A percentile compares a stretch with the other conserved stretches of the same genome.
phyloP scores from a whole-genome alignment of 306 rosid genomes.

The Citrullus colocynthis region DNA sequence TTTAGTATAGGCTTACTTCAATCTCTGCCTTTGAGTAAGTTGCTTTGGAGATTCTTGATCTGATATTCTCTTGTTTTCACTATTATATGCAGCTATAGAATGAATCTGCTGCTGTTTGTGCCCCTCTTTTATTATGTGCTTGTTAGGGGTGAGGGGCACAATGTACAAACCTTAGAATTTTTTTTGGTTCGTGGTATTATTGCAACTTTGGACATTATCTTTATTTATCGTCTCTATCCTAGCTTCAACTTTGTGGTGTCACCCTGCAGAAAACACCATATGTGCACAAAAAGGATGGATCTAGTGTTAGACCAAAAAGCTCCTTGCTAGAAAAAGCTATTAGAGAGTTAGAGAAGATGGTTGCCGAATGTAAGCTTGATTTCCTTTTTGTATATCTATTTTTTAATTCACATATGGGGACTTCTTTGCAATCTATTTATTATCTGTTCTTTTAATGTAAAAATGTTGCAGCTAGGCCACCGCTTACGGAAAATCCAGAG shows the following conservation, averaged over 20 bases:
- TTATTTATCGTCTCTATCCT: background rate
- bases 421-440: constrained; percentile 10
- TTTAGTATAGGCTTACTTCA: background rate
- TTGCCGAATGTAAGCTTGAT: constrained; percentile 73
- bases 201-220: background rate
- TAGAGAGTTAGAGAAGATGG: constrained; percentile 87
- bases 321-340: constrained; percentile 90
- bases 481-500: constrained; percentile 66
- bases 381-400: constrained; percentile 12
- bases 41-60: background rate
- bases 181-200: background rate
- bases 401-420: background rate
- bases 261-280: constrained; percentile 55
- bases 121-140: background rate
- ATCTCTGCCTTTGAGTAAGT: background rate
- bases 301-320: constrained; percentile 61
- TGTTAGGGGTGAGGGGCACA: background rate
- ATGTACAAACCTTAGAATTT: background rate
- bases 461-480: constrained; percentile 79
- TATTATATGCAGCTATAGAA: background rate
- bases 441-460: constrained; percentile 12
- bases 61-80: background rate
- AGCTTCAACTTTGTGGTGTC: constrained; percentile 3
- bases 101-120: background rate
- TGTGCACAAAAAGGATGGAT: constrained; percentile 66